A percentile compares a stretch with the other conserved stretches of the same genome.
phyloP scores from a whole-genome alignment of 768 basidiomycete species.

The Rhizopogon roseolus region DNA sequence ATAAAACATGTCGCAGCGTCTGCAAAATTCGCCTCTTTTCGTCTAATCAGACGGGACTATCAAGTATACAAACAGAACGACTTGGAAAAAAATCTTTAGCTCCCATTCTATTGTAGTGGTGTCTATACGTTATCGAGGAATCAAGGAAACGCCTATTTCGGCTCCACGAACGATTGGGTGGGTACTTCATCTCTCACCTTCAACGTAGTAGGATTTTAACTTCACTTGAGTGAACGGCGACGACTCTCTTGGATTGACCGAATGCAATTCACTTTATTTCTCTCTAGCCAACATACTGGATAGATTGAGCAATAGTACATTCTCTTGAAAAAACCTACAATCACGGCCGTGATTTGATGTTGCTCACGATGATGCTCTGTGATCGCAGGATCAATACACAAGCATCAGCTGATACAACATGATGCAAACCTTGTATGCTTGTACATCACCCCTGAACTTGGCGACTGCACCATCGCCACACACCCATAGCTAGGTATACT shows the following conservation, averaged over 20 bases:
- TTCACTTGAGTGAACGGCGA: too few relatives aligned
- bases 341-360: slow-evolving; percentile 57
- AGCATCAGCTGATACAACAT: neutral
- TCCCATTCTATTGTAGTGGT: too few relatives aligned
- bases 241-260: too few relatives aligned
- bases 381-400: slow-evolving; percentile 7
- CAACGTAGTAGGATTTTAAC: too few relatives aligned
- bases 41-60: neutral
- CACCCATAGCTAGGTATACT: slow-evolving; percentile 72
- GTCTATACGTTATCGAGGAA: too few relatives aligned
- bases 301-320: neutral
- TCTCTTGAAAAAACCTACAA: neutral
- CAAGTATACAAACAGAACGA: neutral
- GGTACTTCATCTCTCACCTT: too few relatives aligned
- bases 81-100: too few relatives aligned
- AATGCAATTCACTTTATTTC: neutral
- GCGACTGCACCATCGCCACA: slow-evolving; percentile 78
- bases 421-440: slow-evolving; percentile 75
- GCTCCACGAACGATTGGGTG: too few relatives aligned
- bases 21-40: neutral
- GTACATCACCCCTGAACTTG: slow-evolving; percentile 88
- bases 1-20: too few relatives aligned
- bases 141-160: too few relatives aligned
- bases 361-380: slow-evolving; percentile 72
- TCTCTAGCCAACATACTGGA: neutral